These are phyloP conservation scores for Collybia nuda DNA, from an alignment of 768 basidiomycete species.

Conservation along the genomic window DNA sequence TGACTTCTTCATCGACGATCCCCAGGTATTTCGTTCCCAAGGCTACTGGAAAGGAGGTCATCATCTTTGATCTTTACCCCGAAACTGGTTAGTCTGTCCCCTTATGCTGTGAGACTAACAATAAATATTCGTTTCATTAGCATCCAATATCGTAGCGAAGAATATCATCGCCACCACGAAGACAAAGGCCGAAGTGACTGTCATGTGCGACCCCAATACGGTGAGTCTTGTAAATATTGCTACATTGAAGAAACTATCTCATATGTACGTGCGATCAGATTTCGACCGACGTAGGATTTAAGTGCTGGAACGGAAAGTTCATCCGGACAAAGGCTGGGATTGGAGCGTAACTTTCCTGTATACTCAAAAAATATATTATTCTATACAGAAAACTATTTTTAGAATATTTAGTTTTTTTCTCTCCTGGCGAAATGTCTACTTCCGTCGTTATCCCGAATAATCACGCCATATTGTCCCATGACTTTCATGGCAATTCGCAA, in stretches of 20 bases:
- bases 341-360: not conserved
- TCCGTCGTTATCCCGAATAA: not conserved
- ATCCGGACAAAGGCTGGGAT: slow-evolving; percentile 34
- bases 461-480: too few species aligned
- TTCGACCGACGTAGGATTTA: slow-evolving; percentile 47
- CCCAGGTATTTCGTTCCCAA: slow-evolving; percentile 44
- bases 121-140: slow-evolving; percentile 21
- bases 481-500: too few species aligned
- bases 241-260: not conserved
- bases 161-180: slow-evolving; percentile 46
- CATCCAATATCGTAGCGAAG: slow-evolving; percentile 48
- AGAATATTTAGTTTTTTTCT: not conserved
- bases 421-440: too few species aligned
- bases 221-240: slow-evolving; percentile 28
- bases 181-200: slow-evolving; percentile 40
- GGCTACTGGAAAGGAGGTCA: slow-evolving; percentile 59
- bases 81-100: slow-evolving; percentile 41
- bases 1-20: not conserved
- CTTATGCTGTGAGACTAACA: not conserved
- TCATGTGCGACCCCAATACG: slow-evolving; percentile 54
- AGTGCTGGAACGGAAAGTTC: slow-evolving; percentile 47
- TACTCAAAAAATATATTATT: not conserved
- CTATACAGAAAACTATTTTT: not conserved
- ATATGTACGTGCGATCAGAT: slow-evolving; percentile 25
- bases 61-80: slow-evolving; percentile 58